Evolutionary conservation across 805 yeast species (phyloP), one percentile per base, ranked within the genome.

Genomic region (Kregervanrija delftensis): DNA sequence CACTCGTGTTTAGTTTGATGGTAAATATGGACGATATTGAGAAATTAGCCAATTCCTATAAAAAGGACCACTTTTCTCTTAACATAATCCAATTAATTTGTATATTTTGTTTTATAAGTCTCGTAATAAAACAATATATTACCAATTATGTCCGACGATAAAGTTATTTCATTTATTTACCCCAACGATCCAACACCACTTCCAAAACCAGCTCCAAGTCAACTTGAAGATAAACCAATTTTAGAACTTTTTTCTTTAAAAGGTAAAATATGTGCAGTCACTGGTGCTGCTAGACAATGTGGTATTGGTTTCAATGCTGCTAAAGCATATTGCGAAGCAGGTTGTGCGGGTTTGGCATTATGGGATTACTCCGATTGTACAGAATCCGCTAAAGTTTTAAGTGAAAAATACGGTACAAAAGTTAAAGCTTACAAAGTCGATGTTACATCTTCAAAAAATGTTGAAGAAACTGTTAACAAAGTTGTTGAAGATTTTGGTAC

Each of bases 291-390:
- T 13, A 72, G 83, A 39, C 46, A 43, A 30, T 38, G 43, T 11
- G 96, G 96, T 32, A 86, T 87, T 52, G 96, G 96, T 12, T 76
- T 64, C 54, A 86, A 86, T 4, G 84, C 85, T 33, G 95, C 95
- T 37, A 85, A 79, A 61, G 90, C 88, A 2, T 86, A 71, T 56
- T 84, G 89, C 41, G 91, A 86, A 66, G 91, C 91, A 4, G 96
- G 96, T 42, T 95, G 95, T 9, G 83, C 83, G 50, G 60, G 44
- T 37, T 77, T 88, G 32, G 86, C 86, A 39, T 56, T 69, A 39
- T 66, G 71, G 65, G 66, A 56, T 51, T 64, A 51, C 49, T 42
- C 42, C 37, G 64, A 55, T 48, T 51, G 58, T 36, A 41, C 54
- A 3, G 54, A 50, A 35, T 49, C 58, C 12, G 49, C 52, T 33